Conservation (phyloP, 495 filamentous ascomycete genomes). For the Aspergillus homomorphus region DNA sequence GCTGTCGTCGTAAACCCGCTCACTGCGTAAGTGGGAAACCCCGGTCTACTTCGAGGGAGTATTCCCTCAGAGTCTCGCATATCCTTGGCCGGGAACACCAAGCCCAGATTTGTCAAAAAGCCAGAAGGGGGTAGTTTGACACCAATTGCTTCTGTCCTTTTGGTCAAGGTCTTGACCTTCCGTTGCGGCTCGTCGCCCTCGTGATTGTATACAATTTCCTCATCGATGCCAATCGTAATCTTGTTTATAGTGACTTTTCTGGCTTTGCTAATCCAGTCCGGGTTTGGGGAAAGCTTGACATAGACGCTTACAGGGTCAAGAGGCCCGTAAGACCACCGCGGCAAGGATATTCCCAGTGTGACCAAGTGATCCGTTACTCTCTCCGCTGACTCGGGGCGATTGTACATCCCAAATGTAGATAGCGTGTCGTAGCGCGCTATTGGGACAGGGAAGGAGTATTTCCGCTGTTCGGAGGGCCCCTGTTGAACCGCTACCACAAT, state of each 20-base stretch:
- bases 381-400: constrained; percentile 85
- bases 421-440: constrained; percentile 91
- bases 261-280: constrained; percentile 85
- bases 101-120: constrained; percentile 84
- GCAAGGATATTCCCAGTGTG: constrained; percentile 83
- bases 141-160: constrained; percentile 75
- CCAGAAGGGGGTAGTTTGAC: constrained; percentile 82
- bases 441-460: constrained; percentile 88
- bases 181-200: constrained; percentile 95
- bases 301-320: constrained; percentile 93
- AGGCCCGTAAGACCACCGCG: constrained; percentile 94
- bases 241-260: constrained; percentile 90
- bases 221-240: constrained; percentile 91
- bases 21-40: constrained; percentile 85
- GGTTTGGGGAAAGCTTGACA: constrained; percentile 88
- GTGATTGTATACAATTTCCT: constrained; percentile 96
- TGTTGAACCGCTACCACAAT: constrained; percentile 95
- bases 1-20: constrained; percentile 91
- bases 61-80: constrained; percentile 84
- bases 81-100: constrained; percentile 91
- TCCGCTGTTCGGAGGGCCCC: constrained; percentile 76
- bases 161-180: constrained; percentile 82
- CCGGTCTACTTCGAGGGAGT: constrained; percentile 75
- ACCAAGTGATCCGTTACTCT: constrained; percentile 86
- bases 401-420: constrained; percentile 99